Evolutionary conservation across 352 stramenopile genomes (phyloP).

Genomic region (Halophytophthora batemanensis): DNA sequence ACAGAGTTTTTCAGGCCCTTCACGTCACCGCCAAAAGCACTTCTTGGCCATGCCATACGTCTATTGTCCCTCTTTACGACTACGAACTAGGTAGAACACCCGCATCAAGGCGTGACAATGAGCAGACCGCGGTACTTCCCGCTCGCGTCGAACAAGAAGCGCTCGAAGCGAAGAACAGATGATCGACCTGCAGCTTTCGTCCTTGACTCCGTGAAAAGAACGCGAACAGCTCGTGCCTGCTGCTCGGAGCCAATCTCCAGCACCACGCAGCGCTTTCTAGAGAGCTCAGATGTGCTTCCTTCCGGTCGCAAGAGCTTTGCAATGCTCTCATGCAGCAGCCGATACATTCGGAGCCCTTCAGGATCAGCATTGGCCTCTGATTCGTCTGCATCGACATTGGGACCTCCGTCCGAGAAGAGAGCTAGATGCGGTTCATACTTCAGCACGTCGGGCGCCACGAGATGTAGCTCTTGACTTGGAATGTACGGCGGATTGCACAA

Average conservation of each 20-base stretch:
- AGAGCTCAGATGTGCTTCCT: neutral
- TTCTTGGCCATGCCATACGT: no score
- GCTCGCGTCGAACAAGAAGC: slow-evolving; percentile 37
- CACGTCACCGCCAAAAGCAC: no score
- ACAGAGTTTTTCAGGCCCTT: no score
- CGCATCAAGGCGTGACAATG: slow-evolving; percentile 18
- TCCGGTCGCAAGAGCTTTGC: slow-evolving; percentile 25
- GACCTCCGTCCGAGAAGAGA: slow-evolving; percentile 56
- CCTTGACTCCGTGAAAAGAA: slow-evolving; percentile 29
- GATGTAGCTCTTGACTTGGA: slow-evolving; percentile 39
- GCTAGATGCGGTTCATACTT: slow-evolving; percentile 68
- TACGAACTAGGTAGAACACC: no score
- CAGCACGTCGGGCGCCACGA: slow-evolving; percentile 60
- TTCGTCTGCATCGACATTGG: slow-evolving; percentile 3
- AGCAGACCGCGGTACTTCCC: slow-evolving; percentile 38
- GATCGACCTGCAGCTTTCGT: neutral
- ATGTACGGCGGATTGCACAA: slow-evolving; percentile 80
- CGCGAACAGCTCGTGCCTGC: slow-evolving; percentile 42
- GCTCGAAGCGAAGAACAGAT: slow-evolving; percentile 23
- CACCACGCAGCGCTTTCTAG: slow-evolving; percentile 24
- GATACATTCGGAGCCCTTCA: slow-evolving; percentile 58
- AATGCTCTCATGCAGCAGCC: slow-evolving; percentile 29
- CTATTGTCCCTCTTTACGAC: no score
- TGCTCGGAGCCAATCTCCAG: slow-evolving; percentile 58
- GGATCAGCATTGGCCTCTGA: slow-evolving; percentile 16